Conservation (phyloP, 805 yeast genomes). For the Lipomyces chichibuensis region DNA sequence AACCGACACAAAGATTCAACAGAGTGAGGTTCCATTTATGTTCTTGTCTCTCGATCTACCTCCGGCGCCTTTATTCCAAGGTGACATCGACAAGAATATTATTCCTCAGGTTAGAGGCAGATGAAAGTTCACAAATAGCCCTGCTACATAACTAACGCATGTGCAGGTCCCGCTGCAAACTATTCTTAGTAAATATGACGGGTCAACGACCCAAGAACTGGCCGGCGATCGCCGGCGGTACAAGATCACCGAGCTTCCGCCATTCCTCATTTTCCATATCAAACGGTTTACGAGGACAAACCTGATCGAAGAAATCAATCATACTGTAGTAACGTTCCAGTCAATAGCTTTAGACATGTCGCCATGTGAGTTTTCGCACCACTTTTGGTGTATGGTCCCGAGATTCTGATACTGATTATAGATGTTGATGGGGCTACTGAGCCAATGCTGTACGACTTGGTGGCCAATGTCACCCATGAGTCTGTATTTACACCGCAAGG, state of each 20-base stretch:
- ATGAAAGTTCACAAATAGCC: neutral
- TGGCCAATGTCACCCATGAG: slow-evolving; percentile 55
- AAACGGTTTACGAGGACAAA: slow-evolving; percentile 54
- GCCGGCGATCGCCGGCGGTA: slow-evolving; percentile 48
- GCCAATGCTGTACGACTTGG: slow-evolving; percentile 48
- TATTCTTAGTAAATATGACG: slow-evolving; percentile 50
- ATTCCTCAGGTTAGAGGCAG: slow-evolving; percentile 51
- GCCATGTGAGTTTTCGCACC: slow-evolving; percentile 36
- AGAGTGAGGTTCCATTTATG: slow-evolving; percentile 50
- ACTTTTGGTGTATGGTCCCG: neutral
- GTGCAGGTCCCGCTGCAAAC: slow-evolving; percentile 33
- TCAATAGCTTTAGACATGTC: slow-evolving; percentile 47
- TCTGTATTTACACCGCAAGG: slow-evolving; percentile 41
- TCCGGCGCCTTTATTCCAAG: slow-evolving; percentile 57
- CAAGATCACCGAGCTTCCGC: slow-evolving; percentile 53
- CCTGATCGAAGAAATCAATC: slow-evolving; percentile 52
- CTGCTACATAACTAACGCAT: neutral
- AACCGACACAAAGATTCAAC: slow-evolving; percentile 36
- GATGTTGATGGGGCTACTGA: slow-evolving; percentile 29
- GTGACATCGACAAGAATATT: slow-evolving; percentile 50
- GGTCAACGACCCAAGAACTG: slow-evolving; percentile 42
- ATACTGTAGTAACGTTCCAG: slow-evolving; percentile 66
- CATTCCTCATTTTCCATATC: slow-evolving; percentile 57
- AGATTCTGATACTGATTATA: neutral
- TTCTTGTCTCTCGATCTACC: slow-evolving; percentile 64